These are phyloP conservation scores for Camillea tinctor DNA, from an alignment of 2,329 filamentous ascomycete genomes.

Conservation along the genomic window DNA sequence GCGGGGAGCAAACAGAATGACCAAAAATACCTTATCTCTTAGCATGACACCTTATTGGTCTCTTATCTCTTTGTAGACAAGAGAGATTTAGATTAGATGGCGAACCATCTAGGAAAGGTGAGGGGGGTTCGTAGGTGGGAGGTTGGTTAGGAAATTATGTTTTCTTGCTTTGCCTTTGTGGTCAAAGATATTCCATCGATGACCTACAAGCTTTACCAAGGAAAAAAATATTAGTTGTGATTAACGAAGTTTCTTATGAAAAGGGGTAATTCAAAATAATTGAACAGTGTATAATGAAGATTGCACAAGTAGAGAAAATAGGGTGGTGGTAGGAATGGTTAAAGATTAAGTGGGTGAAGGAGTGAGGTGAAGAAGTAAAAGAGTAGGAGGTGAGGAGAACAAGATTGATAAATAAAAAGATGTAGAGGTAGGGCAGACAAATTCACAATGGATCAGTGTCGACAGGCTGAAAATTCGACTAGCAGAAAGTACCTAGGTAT, in stretches of 20 bases:
- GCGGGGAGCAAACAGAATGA: neutral
- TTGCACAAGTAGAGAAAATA: neutral
- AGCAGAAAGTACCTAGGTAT: too few relatives aligned
- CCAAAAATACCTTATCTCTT: neutral
- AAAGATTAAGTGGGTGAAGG: too few relatives aligned
- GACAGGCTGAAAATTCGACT: too few relatives aligned
- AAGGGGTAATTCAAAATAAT: neutral
- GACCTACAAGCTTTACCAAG: neutral
- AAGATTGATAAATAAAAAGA: too few relatives aligned
- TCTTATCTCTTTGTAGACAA: neutral
- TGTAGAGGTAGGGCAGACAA: too few relatives aligned
- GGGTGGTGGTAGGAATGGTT: too few relatives aligned
- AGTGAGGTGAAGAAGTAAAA: too few relatives aligned
- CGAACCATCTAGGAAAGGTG: neutral
- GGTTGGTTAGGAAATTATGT: neutral
- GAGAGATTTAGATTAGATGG: neutral
- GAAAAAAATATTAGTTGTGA: neutral
- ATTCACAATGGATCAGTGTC: too few relatives aligned
- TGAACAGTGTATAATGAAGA: neutral
- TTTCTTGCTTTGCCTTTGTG: neutral
- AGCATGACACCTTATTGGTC: neutral
- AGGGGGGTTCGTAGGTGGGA: neutral
- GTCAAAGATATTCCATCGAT: neutral
- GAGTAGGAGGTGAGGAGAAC: too few relatives aligned
- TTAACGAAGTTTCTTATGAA: neutral